Conservation (phyloP, 345 rosid species). For the Adansonia digitata region DNA sequence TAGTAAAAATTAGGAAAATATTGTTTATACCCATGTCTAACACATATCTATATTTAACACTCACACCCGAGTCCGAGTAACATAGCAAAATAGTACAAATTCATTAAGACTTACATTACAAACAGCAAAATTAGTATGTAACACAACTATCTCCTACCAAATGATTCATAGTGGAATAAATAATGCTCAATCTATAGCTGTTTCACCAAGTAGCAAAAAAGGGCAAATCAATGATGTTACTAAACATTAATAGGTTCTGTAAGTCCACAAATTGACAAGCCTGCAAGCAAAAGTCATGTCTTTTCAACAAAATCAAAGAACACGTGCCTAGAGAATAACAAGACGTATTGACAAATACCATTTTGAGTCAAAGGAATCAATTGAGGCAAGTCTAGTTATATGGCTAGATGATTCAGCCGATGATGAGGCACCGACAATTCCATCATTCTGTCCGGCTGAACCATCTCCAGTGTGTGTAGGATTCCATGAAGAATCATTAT, state of each 20-base stretch:
- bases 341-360: conserved; percentile 50
- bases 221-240: neutral
- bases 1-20: too few relatives aligned
- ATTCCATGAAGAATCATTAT: conserved; percentile 65
- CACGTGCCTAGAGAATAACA: neutral
- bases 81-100: too few relatives aligned
- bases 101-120: neutral
- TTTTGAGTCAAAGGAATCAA: conserved; percentile 97
- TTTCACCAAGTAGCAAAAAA: neutral
- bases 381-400: conserved; percentile 89
- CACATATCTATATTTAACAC: too few relatives aligned
- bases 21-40: too few relatives aligned
- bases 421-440: conserved; percentile 38
- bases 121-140: neutral
- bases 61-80: too few relatives aligned
- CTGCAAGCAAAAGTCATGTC: neutral
- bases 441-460: conserved; percentile 48
- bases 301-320: neutral
- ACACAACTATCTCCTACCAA: neutral
- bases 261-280: neutral
- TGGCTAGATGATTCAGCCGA: conserved; percentile 60
- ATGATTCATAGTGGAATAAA: neutral
- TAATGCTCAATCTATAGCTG: neutral
- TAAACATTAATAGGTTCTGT: neutral
- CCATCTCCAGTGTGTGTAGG: conserved; percentile 65